Conservation (phyloP, 345 rosid species). For the Eucalyptus polybractea region DNA sequence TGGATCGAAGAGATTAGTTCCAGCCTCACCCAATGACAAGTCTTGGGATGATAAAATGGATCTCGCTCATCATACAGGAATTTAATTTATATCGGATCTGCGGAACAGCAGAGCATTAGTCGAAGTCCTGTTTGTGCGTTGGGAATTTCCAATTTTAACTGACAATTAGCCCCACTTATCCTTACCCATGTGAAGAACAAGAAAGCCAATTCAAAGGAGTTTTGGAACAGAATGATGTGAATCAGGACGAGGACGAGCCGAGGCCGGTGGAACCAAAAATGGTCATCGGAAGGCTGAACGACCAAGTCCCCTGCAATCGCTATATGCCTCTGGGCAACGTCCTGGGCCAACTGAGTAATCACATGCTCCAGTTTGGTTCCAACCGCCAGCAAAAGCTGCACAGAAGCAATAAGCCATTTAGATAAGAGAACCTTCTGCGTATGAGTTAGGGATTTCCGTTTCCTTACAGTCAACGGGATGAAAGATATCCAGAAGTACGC, state of each 20-base stretch:
- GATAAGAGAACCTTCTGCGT: background rate
- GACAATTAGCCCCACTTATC: background rate
- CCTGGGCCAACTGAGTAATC: constrained; percentile 51
- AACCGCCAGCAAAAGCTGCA: constrained; percentile 1
- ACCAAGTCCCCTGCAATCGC: constrained; percentile 59
- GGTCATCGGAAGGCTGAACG: constrained; percentile 70
- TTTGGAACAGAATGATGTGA: constrained; percentile 75
- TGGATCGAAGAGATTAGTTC: background rate
- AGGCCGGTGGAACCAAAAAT: constrained; percentile 64
- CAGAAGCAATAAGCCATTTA: background rate
- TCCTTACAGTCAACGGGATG: constrained; percentile 60
- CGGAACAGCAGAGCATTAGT: background rate
- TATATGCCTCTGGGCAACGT: constrained; percentile 59
- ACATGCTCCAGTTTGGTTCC: constrained; percentile 76
- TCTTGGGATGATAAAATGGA: constrained; percentile 46
- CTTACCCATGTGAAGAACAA: constrained; percentile 69
- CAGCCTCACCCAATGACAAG: constrained; percentile 54
- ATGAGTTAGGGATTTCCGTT: background rate
- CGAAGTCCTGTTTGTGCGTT: background rate
- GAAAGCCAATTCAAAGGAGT: constrained; percentile 75
- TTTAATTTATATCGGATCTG: constrained; percentile 59
- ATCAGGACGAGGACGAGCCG: constrained; percentile 45
- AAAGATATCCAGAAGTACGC: constrained; percentile 69
- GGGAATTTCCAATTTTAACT: background rate
- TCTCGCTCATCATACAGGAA: constrained; percentile 68